Evolutionary conservation across 805 yeast species (phyloP), one percentile per base, ranked within the genome.

Genomic region (Sugiyamaella chiloensis): DNA sequence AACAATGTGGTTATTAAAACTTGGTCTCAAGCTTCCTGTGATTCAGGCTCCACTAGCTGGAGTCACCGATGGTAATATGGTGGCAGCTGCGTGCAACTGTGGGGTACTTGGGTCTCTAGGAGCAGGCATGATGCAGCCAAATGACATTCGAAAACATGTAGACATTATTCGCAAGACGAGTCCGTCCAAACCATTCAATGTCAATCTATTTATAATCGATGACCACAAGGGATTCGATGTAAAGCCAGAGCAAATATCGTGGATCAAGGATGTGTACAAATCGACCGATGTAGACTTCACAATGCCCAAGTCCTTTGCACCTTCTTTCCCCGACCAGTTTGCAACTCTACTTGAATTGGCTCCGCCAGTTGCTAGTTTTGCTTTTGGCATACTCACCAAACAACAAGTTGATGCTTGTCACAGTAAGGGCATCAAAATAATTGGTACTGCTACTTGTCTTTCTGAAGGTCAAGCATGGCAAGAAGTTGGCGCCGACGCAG

Each of bases 31-130:
- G 17, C 23, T 52, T 31, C 53, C 57, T 2, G 40, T 79, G 2
- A 62, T 79, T 29, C 82, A 77, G 56, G 71, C 83, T 0, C 83
- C 84, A 17, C 79, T 79, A 83, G 82, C 83, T 1, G 82, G 83
- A 0, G 69, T 76, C 2, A 65, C 75, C 11, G 75, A 78, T 0
- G 63, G 70, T 1, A 59, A 62, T 24, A 54, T 78, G 48, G 80
- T 80, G 0, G 67, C 73, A 1, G 66, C 65, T 1, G 70, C 75
- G 1, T 59, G 71, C 2, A 60, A 61, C 7, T 53, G 55, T 5
- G 83, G 83, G 0, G 80, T 74, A 1, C 43, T 79, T n/a, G 84
- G 81, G 0, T 73, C 81, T 0, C 49, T 79, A 3, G 72, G 73
- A 1, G 60, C 70, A 32, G 70, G 72, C 0, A 59, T 66, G 24